Evolutionary conservation across 257 asterid genomes (phyloP).

Genomic region (Gentiana macrophylla): DNA sequence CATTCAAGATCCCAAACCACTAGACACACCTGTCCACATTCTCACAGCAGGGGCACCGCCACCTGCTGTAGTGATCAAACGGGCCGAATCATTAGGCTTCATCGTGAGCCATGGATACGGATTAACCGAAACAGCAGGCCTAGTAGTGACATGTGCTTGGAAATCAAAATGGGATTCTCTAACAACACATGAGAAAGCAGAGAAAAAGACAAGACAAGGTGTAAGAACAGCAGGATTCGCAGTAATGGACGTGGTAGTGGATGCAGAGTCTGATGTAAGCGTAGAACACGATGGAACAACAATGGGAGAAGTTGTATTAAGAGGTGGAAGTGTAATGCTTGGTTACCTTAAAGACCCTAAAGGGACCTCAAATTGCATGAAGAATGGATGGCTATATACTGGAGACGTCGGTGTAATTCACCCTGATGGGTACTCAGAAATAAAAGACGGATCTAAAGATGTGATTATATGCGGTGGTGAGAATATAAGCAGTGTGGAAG

Average conservation of each 20-base stretch:
- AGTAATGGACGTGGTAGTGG: conserved; percentile 43
- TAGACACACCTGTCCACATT: conserved; percentile 31
- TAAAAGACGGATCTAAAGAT: no score
- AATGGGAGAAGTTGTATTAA: conserved; percentile 58
- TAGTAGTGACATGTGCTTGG: conserved; percentile 29
- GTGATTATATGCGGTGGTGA: no score
- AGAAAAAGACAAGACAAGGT: conserved; percentile 35
- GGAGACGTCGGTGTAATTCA: no score
- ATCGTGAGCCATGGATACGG: conserved; percentile 35
- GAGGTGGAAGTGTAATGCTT: conserved; percentile 53
- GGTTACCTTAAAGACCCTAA: conserved; percentile 43
- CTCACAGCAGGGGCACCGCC: conserved; percentile 55
- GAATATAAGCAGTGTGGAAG: no score
- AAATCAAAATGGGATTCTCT: conserved; percentile 16
- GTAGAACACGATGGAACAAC: conserved; percentile 50
- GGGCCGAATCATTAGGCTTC: conserved; percentile 44
- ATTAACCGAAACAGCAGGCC: conserved; percentile 68
- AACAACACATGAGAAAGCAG: conserved; percentile 13
- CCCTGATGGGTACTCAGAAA: no score
- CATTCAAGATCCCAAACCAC: conserved; percentile 11
- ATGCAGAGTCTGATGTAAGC: conserved; percentile 44
- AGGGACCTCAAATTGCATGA: conserved; percentile 38
- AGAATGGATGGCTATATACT: conserved; percentile 63
- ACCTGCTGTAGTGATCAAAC: conserved; percentile 17
- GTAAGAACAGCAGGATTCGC: conserved; percentile 37